These are phyloP conservation scores for Phallus indusiatus DNA, from an alignment of 768 basidiomycete genomes.

Conservation along the genomic window DNA sequence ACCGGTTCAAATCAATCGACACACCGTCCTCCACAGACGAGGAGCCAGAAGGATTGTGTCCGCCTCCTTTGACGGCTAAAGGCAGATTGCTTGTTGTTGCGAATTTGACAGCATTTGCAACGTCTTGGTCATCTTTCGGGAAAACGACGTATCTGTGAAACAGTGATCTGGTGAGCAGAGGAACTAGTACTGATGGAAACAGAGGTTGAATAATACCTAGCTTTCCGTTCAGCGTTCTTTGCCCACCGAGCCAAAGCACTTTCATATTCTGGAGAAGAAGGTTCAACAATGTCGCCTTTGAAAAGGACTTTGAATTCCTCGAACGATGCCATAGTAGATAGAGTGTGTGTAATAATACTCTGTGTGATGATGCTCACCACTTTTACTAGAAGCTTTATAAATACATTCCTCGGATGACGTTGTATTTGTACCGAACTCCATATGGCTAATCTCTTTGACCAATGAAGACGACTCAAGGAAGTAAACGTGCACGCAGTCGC, in stretches of 20 bases:
- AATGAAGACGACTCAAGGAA: too few relatives aligned
- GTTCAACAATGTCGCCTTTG: slow-evolving; percentile 15
- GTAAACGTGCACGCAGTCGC: too few relatives aligned
- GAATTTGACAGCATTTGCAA: slow-evolving; percentile 14
- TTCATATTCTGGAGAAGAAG: slow-evolving; percentile 12
- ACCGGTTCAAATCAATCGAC: slow-evolving; percentile 24
- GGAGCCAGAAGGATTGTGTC: slow-evolving; percentile 22
- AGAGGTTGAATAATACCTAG: not conserved
- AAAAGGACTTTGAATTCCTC: slow-evolving; percentile 1
- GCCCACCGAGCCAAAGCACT: slow-evolving; percentile 14
- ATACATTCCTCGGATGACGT: too few relatives aligned
- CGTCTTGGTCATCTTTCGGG: slow-evolving; percentile 15
- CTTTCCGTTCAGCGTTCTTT: slow-evolving; percentile 10
- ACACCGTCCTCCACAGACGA: slow-evolving; percentile 24
- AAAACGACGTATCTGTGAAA: slow-evolving; percentile 6
- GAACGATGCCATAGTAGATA: not conserved
- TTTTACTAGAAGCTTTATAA: too few relatives aligned
- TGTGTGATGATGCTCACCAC: too few relatives aligned
- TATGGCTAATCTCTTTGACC: too few relatives aligned
- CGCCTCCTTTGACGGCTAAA: slow-evolving; percentile 23
- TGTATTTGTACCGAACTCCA: too few relatives aligned
- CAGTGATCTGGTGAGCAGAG: not conserved
- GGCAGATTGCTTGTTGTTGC: slow-evolving; percentile 12
- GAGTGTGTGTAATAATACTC: too few relatives aligned
- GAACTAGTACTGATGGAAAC: not conserved